A percentile compares a stretch with the other conserved stretches of the same genome.
Evolutionary conservation across 768 basidiomycete species (phyloP).

Genomic region (Xerocomellus intermedius): DNA sequence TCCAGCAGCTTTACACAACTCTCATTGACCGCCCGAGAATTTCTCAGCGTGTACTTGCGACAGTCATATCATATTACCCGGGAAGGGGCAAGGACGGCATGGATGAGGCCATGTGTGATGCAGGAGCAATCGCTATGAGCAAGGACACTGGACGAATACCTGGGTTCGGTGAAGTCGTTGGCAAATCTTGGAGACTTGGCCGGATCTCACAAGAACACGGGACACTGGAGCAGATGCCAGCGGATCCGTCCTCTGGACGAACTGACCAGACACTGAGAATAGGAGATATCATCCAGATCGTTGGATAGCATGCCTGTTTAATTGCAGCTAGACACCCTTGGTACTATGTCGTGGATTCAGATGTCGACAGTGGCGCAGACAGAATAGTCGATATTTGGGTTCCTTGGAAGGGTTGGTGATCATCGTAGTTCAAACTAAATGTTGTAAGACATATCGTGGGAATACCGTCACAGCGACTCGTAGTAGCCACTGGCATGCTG

Average conservation of each 20-base stretch:
- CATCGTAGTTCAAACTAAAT: background rate
- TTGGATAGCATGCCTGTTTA: constrained; percentile 86
- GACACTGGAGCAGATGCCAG: constrained; percentile 46
- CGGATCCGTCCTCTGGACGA: constrained; percentile 7
- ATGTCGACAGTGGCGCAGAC: constrained; percentile 44
- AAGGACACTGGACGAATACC: constrained; percentile 78
- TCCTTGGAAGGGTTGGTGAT: constrained; percentile 87
- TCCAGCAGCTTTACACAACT: constrained; percentile 78
- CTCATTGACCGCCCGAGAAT: constrained; percentile 56
- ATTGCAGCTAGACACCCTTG: constrained; percentile 77
- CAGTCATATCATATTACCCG: constrained; percentile 79
- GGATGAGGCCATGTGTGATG: constrained; percentile 82
- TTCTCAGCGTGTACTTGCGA: constrained; percentile 66
- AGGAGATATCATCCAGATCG: constrained; percentile 65
- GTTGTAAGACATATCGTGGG: constrained; percentile 18
- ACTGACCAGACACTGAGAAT: constrained; percentile 39
- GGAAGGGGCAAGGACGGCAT: constrained; percentile 56
- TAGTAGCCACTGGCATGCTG: background rate
- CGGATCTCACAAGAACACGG: constrained; percentile 81
- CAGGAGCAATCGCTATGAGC: constrained; percentile 83
- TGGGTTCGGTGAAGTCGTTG: constrained; percentile 71
- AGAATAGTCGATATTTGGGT: constrained; percentile 80
- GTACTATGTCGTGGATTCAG: constrained; percentile 80
- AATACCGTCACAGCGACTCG: constrained; percentile 7
- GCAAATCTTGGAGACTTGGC: constrained; percentile 61